Conservation (phyloP, 495 filamentous ascomycete genomes). For the Neurospora sp. region DNA sequence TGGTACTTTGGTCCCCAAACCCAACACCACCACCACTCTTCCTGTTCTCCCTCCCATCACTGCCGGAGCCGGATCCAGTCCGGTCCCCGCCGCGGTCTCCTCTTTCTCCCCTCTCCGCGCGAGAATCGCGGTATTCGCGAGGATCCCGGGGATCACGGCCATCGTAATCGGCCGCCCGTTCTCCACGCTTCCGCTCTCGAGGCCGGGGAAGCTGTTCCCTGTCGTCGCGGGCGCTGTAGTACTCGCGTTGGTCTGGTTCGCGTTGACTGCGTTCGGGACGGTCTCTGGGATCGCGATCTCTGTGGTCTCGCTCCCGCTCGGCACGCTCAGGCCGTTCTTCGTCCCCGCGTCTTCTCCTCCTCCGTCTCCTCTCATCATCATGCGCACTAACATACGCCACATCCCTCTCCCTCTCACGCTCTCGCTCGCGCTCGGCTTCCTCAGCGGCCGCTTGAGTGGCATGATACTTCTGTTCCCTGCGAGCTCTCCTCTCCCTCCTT, state of each 20-base stretch:
- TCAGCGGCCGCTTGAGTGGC: slow-evolving; percentile 32
- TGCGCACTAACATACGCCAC: not conserved
- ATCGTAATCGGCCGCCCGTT: not conserved
- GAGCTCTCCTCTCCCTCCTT: slow-evolving; percentile 24
- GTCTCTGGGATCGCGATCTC: slow-evolving; percentile 2
- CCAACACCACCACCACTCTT: slow-evolving; percentile 17
- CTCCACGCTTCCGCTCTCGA: not conserved
- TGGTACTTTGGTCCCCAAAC: slow-evolving; percentile 28
- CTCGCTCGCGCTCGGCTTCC: slow-evolving; percentile 24
- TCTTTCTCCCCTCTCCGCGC: not conserved
- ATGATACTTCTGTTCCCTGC: slow-evolving; percentile 26
- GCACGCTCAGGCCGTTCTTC: not conserved
- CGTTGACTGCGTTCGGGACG: slow-evolving; percentile 6
- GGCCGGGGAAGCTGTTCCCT: not conserved
- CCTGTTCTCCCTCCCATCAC: slow-evolving; percentile 28
- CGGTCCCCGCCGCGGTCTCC: slow-evolving; percentile 20
- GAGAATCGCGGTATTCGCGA: not conserved
- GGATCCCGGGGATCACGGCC: not conserved
- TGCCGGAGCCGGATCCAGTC: slow-evolving; percentile 30
- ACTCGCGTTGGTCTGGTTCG: not conserved
- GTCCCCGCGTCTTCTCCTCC: not conserved
- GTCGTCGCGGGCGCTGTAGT: not conserved
- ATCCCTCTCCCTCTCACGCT: slow-evolving; percentile 7
- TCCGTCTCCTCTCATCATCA: not conserved
- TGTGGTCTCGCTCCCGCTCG: slow-evolving; percentile 8